These are phyloP conservation scores for Malus hybrid DNA, from an alignment of 331 rosid species.

Conservation along the genomic window DNA sequence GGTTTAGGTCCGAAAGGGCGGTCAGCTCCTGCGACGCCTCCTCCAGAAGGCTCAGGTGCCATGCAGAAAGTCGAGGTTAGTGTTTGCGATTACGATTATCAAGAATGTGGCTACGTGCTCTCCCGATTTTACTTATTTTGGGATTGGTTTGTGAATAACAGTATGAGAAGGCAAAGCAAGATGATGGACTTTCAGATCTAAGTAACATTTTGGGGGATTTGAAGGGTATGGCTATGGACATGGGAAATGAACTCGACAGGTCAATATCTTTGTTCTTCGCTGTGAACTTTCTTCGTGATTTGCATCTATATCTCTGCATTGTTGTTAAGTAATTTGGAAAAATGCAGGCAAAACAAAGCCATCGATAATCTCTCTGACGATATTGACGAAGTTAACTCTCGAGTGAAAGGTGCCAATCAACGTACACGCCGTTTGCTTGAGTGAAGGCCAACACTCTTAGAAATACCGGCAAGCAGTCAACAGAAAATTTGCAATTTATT, in stretches of 20 bases:
- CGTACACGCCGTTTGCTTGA: constrained; percentile 65
- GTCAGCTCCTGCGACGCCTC: constrained; percentile 47
- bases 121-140: neutral
- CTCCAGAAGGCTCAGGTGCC: constrained; percentile 39
- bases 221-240: constrained; percentile 80
- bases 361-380: constrained; percentile 74
- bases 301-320: neutral
- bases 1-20: constrained; percentile 62
- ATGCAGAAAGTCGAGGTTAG: constrained; percentile 70
- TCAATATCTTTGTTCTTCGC: neutral
- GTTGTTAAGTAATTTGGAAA: neutral
- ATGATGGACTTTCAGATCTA: constrained; percentile 67
- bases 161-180: constrained; percentile 84
- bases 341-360: constrained; percentile 88
- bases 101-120: neutral
- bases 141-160: constrained; percentile 8
- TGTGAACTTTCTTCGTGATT: neutral
- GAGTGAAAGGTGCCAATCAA: constrained; percentile 86
- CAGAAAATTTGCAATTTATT: neutral
- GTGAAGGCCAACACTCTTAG: constrained; percentile 14
- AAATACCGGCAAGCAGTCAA: neutral
- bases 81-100: neutral
- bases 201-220: constrained; percentile 87
- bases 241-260: constrained; percentile 89
- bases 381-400: constrained; percentile 64